Evolutionary conservation across 371 early-diverging fungal genomes (phyloP), one percentile per base, ranked within the genome.

Genomic region (Syncephalis fuscata): DNA sequence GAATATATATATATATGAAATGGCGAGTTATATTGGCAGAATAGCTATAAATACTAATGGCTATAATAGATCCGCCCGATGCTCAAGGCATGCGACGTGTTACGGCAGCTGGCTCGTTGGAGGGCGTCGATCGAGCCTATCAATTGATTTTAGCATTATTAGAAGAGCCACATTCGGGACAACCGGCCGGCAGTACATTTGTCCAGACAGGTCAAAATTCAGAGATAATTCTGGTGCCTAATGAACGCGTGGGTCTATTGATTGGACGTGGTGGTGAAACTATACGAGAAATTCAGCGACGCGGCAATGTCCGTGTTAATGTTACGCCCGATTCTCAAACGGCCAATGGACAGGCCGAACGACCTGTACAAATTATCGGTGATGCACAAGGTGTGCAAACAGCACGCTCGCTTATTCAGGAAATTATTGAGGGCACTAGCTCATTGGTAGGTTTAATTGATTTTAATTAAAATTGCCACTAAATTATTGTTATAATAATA

Each of bases 261-360:
- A 92, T 92, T 61, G 93, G 93, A 10, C 66, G 79, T 44, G 79
- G 86, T 38, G 91, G 91, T 19, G 91, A 89, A 64, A 92, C 85
- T 2, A 88, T 92, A 60, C 74, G 82, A 19, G 76, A 76, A 45
- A 70, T 92, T 38, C 85, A 88, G 60, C 73, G 73, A 39, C 70
- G 73, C 22, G 74, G 77, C 52, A 87, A 86, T 15, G 90, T 89
- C 1, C 72, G 79, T 15, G 85, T 91, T 55, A 76, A 76, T 39
- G 82, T 92, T n/a, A 68, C 80, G 3, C 82, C 82, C 0, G 82
- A 85, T 48, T 51, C 59, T 24, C 52, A 69, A 48, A 42, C 49
- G 52, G 78, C 68, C 23, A 65, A 60, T 2, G 59, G 57, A 17
- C 56, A 76, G 2, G 57, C 65, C 15, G 76, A 77, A 42, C 66